Evolutionary conservation across 345 rosid genomes (phyloP), one percentile per base, ranked within the genome.

Genomic region (Lepidium didymum): DNA sequence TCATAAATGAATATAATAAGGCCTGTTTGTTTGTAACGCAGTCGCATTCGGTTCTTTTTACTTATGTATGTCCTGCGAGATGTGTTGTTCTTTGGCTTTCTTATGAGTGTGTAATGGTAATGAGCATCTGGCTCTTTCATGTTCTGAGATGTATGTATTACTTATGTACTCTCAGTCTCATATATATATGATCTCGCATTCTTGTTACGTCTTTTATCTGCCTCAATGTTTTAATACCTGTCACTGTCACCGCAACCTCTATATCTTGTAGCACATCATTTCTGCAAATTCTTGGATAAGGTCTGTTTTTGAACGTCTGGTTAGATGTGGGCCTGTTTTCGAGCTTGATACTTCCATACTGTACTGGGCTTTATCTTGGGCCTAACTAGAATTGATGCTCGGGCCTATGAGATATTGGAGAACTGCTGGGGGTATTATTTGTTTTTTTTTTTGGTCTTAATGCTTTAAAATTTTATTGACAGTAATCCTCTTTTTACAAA

Each of bases 61-160:
- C 45, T 31, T 54, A 12, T 19, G 56, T 9, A 44, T 56, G 75
- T 44, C 57, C 18, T 45, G 64, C 51, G 76, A 29, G 7, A 25
- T 56, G 52, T 54, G 49, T 72, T 8, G 3, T 16, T n/a, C n/a
- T n/a, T 25, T 25, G 55, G 13, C 7, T 34, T 25, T 0, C 25
- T 0, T 41, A 59, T 15, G 46, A 44, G 55, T 19, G 43, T 66
- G 23, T 1, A 5, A n/a, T 63, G 70, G 23, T 1, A 5, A n/a
- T 63, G 70, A 65, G 70, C 65, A 8, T 55, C 54, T 37, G 18
- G 58, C 59, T 56, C 59, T 64, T 35, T 56, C 47, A 38, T 56
- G 64, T 56, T 56, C 3, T 18, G 21, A 49, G 62, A 56, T 46
- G 42, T 71, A 11, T 55, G 59, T 56, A 19, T 37, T 47, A 14